Evolutionary conservation across 139 green algal genomes (phyloP).

Genomic region (Coelastrella sp.): DNA sequence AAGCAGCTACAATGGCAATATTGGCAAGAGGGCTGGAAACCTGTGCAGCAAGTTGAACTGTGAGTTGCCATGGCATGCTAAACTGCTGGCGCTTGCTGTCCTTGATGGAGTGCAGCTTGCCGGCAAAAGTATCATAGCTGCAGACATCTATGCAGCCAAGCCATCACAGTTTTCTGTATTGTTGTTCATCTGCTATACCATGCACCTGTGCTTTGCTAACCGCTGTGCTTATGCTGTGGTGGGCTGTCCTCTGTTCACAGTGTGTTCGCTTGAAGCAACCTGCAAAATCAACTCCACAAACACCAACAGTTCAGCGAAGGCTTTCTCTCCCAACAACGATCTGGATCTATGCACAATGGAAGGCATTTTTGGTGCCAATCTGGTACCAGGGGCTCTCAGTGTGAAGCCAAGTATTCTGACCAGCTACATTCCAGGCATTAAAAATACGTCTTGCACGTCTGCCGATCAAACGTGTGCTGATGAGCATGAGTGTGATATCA

Average conservation of each 20-base stretch:
- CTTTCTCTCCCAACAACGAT: not conserved
- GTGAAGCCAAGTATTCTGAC: too few species aligned
- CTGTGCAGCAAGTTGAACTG: conserved; percentile 14
- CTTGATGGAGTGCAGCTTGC: not conserved
- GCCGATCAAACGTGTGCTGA: not conserved
- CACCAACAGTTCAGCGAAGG: not conserved
- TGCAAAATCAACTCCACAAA: not conserved
- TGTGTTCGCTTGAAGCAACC: not conserved
- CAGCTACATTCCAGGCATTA: too few species aligned
- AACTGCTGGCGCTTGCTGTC: not conserved
- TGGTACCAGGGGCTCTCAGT: too few species aligned
- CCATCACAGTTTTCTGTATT: too few species aligned
- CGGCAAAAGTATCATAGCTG: not conserved
- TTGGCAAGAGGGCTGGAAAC: conserved; percentile 27
- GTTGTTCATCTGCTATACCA: too few species aligned
- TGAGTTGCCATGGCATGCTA: not conserved
- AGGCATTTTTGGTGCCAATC: not conserved
- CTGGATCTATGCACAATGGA: conserved; percentile 22
- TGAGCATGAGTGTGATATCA: not conserved
- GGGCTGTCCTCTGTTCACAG: not conserved
- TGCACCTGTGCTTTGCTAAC: too few species aligned
- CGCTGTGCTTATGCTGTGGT: not conserved
- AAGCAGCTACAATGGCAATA: not conserved
- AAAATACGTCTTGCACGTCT: too few species aligned
- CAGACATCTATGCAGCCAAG: not conserved